Evolutionary conservation across 2,329 filamentous ascomycete genomes (phyloP).

Genomic region (Colletotrichum cordylinicola): DNA sequence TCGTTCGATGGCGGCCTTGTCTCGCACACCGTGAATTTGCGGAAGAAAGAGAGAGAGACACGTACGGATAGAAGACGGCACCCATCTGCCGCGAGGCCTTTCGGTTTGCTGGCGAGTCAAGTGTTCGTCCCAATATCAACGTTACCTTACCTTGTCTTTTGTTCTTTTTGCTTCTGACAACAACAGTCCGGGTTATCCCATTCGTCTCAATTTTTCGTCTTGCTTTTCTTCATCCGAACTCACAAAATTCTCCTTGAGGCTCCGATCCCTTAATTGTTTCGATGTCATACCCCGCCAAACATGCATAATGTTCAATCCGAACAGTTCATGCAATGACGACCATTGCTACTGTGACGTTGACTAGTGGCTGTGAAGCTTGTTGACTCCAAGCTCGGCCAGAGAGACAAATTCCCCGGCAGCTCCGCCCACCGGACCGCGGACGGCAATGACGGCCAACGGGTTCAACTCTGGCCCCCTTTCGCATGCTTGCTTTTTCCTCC

Average conservation of each 20-base stretch:
- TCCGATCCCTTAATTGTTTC: background rate
- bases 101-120: background rate
- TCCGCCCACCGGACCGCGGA: background rate
- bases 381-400: background rate
- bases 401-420: background rate
- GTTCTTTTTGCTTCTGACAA: background rate
- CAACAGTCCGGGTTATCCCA: background rate
- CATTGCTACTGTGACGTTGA: background rate
- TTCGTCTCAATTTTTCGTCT: background rate
- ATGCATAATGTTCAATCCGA: conserved; percentile 2
- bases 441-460: background rate
- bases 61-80: background rate
- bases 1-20: background rate
- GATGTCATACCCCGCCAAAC: background rate
- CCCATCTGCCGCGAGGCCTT: background rate
- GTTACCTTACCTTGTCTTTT: background rate
- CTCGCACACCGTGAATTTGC: background rate
- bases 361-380: background rate
- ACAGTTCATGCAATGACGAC: background rate
- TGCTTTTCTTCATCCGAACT: conserved; percentile 2
- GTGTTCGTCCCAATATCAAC: background rate
- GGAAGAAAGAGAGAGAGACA: background rate
- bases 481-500: background rate
- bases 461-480: background rate
- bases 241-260: background rate